A percentile compares a stretch with the other conserved stretches of the same genome.
These are phyloP conservation scores for Rhodocollybia butyracea DNA, from an alignment of 768 basidiomycete species.

Conservation along the genomic window DNA sequence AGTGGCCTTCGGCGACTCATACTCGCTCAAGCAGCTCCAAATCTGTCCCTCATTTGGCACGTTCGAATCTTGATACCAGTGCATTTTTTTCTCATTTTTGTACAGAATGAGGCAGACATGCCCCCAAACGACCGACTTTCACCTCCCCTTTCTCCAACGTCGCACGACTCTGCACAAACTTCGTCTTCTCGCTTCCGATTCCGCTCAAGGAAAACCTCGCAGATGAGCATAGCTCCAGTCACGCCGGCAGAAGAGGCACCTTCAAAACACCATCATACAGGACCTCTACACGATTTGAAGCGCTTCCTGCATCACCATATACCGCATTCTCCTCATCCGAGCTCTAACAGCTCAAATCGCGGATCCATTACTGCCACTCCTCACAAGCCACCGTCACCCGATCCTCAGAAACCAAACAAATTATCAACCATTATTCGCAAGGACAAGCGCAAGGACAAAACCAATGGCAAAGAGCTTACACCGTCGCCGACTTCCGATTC, in stretches of 20 bases:
- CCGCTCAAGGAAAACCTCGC: constrained; percentile 8
- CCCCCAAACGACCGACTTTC: constrained; percentile 1
- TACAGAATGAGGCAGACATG: neutral
- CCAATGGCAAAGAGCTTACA: constrained; percentile 43
- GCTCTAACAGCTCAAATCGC: constrained; percentile 19
- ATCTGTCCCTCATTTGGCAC: constrained; percentile 3
- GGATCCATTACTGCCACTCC: constrained; percentile 20
- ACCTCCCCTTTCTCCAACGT: constrained; percentile 12
- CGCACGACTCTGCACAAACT: constrained; percentile 12
- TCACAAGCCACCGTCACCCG: constrained; percentile 24
- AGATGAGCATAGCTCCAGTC: constrained; percentile 9
- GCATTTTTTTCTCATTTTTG: neutral
- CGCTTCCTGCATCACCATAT: constrained; percentile 94
- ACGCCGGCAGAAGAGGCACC: constrained; percentile 18
- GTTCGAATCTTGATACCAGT: neutral
- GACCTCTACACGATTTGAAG: constrained; percentile 85
- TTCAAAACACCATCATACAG: constrained; percentile 25
- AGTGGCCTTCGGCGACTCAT: neutral
- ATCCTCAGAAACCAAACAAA: neutral
- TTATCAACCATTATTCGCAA: constrained; percentile 26
- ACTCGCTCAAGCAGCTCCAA: constrained; percentile 1
- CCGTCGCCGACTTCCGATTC: constrained; percentile 29
- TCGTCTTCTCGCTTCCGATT: constrained; percentile 24
- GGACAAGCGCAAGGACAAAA: constrained; percentile 26
- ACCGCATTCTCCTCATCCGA: constrained; percentile 34